These are phyloP conservation scores for Harringtonia aguacate DNA, from an alignment of 2,329 filamentous ascomycete species.

Conservation along the genomic window DNA sequence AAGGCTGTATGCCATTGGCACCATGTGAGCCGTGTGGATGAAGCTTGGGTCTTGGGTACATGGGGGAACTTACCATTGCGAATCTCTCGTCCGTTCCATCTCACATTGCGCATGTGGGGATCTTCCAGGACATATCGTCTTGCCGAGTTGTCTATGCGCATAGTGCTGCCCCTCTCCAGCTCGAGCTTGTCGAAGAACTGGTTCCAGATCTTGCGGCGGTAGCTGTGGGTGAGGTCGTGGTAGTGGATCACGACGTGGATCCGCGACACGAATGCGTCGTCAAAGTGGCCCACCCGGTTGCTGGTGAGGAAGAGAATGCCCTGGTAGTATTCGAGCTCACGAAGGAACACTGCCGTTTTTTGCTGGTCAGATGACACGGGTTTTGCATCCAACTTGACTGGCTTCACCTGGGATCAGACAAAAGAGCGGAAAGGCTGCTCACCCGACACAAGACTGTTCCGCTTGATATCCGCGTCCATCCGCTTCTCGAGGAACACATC, in stretches of 20 bases:
- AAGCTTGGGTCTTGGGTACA: slow-evolving; percentile 17
- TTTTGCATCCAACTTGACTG: too few relatives aligned
- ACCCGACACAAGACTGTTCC: slow-evolving; percentile 34
- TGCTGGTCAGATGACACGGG: too few relatives aligned
- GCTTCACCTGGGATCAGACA: too few relatives aligned
- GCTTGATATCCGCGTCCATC: slow-evolving; percentile 27
- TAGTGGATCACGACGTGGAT: slow-evolving; percentile 40
- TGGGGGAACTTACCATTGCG: slow-evolving; percentile 23
- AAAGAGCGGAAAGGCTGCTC: too few relatives aligned
- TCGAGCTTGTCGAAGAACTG: slow-evolving; percentile 34
- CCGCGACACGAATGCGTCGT: slow-evolving; percentile 35
- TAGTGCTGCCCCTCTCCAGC: slow-evolving; percentile 27
- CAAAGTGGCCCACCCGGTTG: slow-evolving; percentile 36
- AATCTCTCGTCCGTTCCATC: slow-evolving; percentile 28
- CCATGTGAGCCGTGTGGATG: too few relatives aligned
- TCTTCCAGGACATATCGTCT: slow-evolving; percentile 27
- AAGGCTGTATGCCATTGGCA: not conserved
- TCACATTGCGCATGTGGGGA: slow-evolving; percentile 23
- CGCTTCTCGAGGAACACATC: slow-evolving; percentile 50
- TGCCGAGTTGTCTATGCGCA: slow-evolving; percentile 17
- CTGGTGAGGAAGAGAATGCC: slow-evolving; percentile 40
- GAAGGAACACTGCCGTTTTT: slow-evolving; percentile 28
- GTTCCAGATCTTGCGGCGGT: slow-evolving; percentile 33
- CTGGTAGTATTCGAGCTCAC: slow-evolving; percentile 40
- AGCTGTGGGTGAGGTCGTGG: slow-evolving; percentile 25